Evolutionary conservation across 495 filamentous ascomycete species (phyloP).

Genomic region (Penicillium macrosclerotiorum): DNA sequence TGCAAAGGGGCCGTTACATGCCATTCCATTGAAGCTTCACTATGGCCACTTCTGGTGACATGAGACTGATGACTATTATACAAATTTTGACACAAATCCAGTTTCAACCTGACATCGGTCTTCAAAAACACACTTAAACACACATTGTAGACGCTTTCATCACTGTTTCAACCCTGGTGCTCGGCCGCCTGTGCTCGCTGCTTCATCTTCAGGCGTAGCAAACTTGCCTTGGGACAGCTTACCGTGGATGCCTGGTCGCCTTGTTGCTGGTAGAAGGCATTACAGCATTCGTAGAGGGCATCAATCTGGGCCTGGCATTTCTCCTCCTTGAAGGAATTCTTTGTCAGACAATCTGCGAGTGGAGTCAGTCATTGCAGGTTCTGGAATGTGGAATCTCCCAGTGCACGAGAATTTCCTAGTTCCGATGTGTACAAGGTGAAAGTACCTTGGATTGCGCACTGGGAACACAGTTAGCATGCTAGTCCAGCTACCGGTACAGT

Average conservation of each 20-base stretch:
- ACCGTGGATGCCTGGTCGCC: conserved; percentile 74
- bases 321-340: conserved; percentile 82
- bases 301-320: conserved; percentile 80
- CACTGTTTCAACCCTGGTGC: conserved; percentile 4
- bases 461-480: conserved; percentile 4
- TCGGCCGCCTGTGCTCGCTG: conserved; percentile 58
- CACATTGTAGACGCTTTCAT: too few relatives aligned
- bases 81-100: too few relatives aligned
- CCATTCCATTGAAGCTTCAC: conserved; percentile 10
- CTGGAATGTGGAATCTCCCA: not conserved
- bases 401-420: too few relatives aligned
- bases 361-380: not conserved
- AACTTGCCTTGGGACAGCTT: conserved; percentile 80
- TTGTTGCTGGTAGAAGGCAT: conserved; percentile 76
- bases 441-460: conserved; percentile 90
- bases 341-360: conserved; percentile 70
- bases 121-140: too few relatives aligned
- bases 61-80: too few relatives aligned
- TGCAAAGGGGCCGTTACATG: conserved; percentile 52
- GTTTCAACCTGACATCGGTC: too few relatives aligned
- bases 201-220: conserved; percentile 84
- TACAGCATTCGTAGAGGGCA: conserved; percentile 94
- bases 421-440: too few relatives aligned
- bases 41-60: too few relatives aligned
- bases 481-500: not conserved